Base-by-base conservation (phyloP, 2,329 filamentous ascomycete genomes). In the Teratosphaeria viscida region DNA sequence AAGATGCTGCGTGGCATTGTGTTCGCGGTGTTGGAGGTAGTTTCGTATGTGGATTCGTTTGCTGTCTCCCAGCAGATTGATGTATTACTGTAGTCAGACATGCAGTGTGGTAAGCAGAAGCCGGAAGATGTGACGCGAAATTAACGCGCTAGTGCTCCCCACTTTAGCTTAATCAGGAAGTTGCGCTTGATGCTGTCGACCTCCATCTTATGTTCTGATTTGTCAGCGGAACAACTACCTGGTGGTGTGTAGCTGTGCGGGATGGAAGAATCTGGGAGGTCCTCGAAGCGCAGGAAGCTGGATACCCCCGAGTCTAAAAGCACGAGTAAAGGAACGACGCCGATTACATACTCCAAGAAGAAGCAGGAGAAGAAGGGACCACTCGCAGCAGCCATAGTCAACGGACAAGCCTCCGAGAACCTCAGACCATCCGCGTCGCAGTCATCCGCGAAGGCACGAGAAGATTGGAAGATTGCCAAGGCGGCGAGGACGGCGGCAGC, bases 241-340 rank as follows among this genome's bases (percentile, higher is more conserved):
- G 43, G 16, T 5, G 23, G 43, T 23, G 19, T 19, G 43, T 49
- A 3, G 43, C 43, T 49, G 19, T 5, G 19, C n/a, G 43, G 43
- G 19, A 71, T 71, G 68, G 62, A 66, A 23, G 62, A 66, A 23
- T 60, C 66, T 12, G 56, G 65, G 2, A 62, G 69, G 61, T 66
- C 66, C 39, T 54, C 63, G 35, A 72, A 73, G 59, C 64, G 71
- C 23, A 62, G 70, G 32, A 70, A 67, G 56, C 62, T 71, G 43
- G 69, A 70, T 57, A 61, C 61, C 5, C 58, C 62, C 16, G 32
- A 57, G 26, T 49, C 54, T 52, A 34, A 57, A 54, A 54, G 12
- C 52, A 54, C 27, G 26, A 54, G 52, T 14, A 32, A 35, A 14
- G 34, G 16, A n/a, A 35, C 26, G 16, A 54, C 56, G 47, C 39